phyloP scores from a whole-genome alignment of 2,329 filamentous ascomycete genomes.

The Ramularia endophylla region DNA sequence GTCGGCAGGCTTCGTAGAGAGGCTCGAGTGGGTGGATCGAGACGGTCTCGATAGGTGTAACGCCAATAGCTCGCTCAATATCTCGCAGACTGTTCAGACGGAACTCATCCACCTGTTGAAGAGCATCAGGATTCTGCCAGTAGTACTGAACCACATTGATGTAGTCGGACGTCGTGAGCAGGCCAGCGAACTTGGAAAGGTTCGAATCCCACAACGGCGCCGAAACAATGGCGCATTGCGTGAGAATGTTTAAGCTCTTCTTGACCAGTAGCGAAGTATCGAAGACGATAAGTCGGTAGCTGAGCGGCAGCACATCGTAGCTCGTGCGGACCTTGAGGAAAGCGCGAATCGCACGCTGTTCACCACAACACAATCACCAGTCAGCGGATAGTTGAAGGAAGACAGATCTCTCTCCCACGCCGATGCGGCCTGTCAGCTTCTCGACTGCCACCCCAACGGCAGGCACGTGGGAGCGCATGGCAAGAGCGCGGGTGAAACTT shows the following conservation, averaged over 20 bases:
- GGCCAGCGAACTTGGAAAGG: constrained; percentile 84
- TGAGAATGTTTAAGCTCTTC: constrained; percentile 92
- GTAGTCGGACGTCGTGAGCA: constrained; percentile 93
- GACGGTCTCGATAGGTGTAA: constrained; percentile 84
- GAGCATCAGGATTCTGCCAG: constrained; percentile 88
- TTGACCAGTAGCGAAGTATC: constrained; percentile 94
- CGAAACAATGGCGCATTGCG: constrained; percentile 96
- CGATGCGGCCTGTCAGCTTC: too few species aligned
- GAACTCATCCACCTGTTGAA: constrained; percentile 89
- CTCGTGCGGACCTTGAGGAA: constrained; percentile 95
- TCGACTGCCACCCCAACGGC: too few species aligned
- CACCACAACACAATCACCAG: constrained; percentile 8
- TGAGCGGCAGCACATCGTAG: constrained; percentile 95
- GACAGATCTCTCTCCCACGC: too few species aligned
- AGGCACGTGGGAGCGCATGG: too few species aligned
- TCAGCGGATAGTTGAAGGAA: too few species aligned
- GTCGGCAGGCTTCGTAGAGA: constrained; percentile 89
- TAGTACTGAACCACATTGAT: constrained; percentile 99
- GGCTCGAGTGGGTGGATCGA: constrained; percentile 89
- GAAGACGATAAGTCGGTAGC: constrained; percentile 91
- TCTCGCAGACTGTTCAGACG: constrained; percentile 87
- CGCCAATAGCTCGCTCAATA: constrained; percentile 90
- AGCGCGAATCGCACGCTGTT: constrained; percentile 80
- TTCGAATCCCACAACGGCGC: constrained; percentile 96
- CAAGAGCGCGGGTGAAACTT: too few species aligned